Percentiles rank a stretch among this genome's conserved stretches.
Conservation (phyloP, 176 grass and related monocot genomes). For the Triticum aestivum region DNA sequence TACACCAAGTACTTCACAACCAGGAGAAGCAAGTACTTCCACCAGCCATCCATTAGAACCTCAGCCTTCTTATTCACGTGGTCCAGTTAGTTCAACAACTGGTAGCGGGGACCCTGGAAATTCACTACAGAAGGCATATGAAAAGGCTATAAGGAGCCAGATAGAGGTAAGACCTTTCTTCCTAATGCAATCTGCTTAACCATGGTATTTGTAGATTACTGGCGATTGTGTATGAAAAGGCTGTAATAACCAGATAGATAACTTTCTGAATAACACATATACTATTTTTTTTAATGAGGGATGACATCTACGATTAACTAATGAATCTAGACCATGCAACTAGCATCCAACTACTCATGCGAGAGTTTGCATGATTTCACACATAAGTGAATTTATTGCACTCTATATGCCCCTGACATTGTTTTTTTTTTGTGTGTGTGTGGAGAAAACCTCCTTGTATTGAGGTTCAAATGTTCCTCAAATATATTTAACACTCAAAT, state of each 20-base stretch:
- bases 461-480: not conserved
- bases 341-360: not conserved
- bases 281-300: not conserved
- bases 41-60: not conserved
- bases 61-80: slow-evolving; percentile 22
- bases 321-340: not conserved
- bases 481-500: not conserved
- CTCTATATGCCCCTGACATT: not conserved
- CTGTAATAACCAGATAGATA: not conserved
- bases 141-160: slow-evolving; percentile 50
- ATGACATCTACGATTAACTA: not conserved
- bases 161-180: slow-evolving; percentile 54
- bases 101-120: slow-evolving; percentile 22
- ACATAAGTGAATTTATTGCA: not conserved
- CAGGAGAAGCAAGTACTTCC: slow-evolving; percentile 47
- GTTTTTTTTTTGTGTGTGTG: not conserved
- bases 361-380: not conserved
- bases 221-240: not conserved
- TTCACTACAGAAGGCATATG: slow-evolving; percentile 45
- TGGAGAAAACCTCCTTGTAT: not conserved
- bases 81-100: slow-evolving; percentile 17
- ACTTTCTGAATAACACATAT: slow-evolving; percentile 15
- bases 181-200: not conserved
- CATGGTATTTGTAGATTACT: not conserved
- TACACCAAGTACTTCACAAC: slow-evolving; percentile 27